Evolutionary conservation across 2,329 filamentous ascomycete genomes (phyloP).

Genomic region (Penicillium polonicum): DNA sequence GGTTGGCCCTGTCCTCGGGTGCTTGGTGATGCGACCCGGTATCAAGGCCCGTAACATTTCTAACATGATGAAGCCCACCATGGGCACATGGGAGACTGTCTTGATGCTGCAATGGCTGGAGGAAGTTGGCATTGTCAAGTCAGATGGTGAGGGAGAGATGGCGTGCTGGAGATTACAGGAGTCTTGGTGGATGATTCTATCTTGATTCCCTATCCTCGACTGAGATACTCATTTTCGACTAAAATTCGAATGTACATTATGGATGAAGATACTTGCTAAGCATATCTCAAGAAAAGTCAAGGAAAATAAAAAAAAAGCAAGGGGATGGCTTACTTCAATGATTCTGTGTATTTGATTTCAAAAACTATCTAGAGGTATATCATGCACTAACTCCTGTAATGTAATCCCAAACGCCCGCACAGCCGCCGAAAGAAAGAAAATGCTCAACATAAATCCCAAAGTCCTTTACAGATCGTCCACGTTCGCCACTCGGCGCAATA

Average conservation of each 20-base stretch:
- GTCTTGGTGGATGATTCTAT: slow-evolving; percentile 45
- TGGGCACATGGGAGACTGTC: slow-evolving; percentile 45
- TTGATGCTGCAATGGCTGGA: slow-evolving; percentile 44
- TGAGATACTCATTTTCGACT: neutral
- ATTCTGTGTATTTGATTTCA: neutral
- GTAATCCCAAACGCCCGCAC: neutral
- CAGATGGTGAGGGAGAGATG: slow-evolving; percentile 12
- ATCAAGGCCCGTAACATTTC: slow-evolving; percentile 37
- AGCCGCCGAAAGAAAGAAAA: neutral
- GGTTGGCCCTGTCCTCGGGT: slow-evolving; percentile 42
- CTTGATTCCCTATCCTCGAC: neutral
- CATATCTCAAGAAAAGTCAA: neutral
- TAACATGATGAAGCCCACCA: slow-evolving; percentile 38
- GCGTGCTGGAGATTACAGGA: slow-evolving; percentile 36
- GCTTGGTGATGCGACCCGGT: slow-evolving; percentile 45
- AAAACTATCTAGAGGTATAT: slow-evolving; percentile 7
- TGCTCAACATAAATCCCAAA: neutral
- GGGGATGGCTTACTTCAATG: neutral
- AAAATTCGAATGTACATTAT: neutral
- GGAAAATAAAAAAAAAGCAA: neutral
- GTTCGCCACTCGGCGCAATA: slow-evolving; percentile 52
- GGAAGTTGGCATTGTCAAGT: slow-evolving; percentile 23
- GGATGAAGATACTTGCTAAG: neutral
- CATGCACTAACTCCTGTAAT: slow-evolving; percentile 1
- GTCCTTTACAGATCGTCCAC: slow-evolving; percentile 24